Base-by-base conservation (phyloP, 164 flowering plant species). In the Aristolochia contorta region DNA sequence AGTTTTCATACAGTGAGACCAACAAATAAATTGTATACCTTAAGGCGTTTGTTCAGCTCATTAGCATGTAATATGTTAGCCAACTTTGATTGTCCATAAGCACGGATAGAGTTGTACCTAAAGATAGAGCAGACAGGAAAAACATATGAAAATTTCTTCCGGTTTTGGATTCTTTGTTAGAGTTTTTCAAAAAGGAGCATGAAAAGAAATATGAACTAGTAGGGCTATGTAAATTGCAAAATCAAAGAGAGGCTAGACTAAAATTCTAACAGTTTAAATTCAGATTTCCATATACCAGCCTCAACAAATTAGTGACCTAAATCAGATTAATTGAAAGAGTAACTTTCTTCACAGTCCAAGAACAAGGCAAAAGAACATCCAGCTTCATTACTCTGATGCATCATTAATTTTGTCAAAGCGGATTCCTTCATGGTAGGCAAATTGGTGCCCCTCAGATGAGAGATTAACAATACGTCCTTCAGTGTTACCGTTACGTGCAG, bases 401-500 rank as follows among this genome's bases (percentile, higher is more conserved):
- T 86, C 84, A 72, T 83, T 87, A 60, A 90, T 75, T 63, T 72
- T 75, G 33, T 83, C 81, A 68, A 85, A 90, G 56, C 80, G 81
- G 63, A 90, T 80, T 54, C 95, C 92, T 74, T 74, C 91, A 2
- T n/a, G 54, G 52, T 81, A 82, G 8, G 84, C 0, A 58, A 67
- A 64, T 4, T 60, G 54, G 65, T 90, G 95, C 45, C 70, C 73
- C 1, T 54, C 64, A 49, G 97, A 90, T 33, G 97, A 85, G 12
- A 90, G 77, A 72, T 85, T 90, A 4, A 90, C 81, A 51, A 87
- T 83, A 70, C 89, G 77, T 65, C 97, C 97, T 73, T 90, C 91
- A 58, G 24, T 70, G 1, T 68, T 69, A 56, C 79, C 79, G 70
- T 77, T 56, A 8, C 23, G 58, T 15, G 86, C 82, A 21, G 93